Evolutionary conservation across 2,329 filamentous ascomycete species (phyloP).

Genomic region (Paracoccidioides brasiliensis): DNA sequence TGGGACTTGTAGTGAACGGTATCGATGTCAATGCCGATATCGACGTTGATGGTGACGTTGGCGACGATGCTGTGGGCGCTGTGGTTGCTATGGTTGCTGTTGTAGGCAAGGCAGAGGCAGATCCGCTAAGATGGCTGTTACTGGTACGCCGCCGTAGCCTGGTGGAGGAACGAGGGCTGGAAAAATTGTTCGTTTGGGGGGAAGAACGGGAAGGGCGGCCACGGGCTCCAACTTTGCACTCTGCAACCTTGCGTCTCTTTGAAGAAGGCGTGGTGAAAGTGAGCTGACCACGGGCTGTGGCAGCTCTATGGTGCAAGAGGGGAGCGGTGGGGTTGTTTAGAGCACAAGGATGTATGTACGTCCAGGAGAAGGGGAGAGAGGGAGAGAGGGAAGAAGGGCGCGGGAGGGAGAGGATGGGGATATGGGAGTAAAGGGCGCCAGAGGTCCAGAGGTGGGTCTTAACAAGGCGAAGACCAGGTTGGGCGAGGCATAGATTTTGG

Average conservation of each 20-base stretch:
- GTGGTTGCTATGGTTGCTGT: not conserved
- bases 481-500: no score
- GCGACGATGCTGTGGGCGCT: no score
- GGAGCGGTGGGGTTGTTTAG: not conserved
- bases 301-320: constrained; percentile 21
- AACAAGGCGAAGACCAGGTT: no score
- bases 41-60: no score
- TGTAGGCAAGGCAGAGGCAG: constrained; percentile 19
- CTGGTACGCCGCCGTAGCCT: constrained; percentile 5
- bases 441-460: no score
- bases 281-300: constrained; percentile 33
- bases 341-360: not conserved
- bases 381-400: not conserved
- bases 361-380: not conserved
- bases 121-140: constrained; percentile 3
- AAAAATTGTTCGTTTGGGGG: constrained; percentile 7
- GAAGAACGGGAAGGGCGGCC: constrained; percentile 10
- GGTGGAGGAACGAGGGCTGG: constrained; percentile 17
- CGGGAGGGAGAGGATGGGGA: not conserved
- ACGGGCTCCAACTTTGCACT: constrained; percentile 26
- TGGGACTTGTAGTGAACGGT: not conserved
- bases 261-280: constrained; percentile 37
- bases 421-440: no score
- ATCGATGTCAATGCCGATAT: no score
- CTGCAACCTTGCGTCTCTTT: constrained; percentile 37